Base-by-base conservation (phyloP, 495 filamentous ascomycete species). In the Amphirosellinia nigrospora region DNA sequence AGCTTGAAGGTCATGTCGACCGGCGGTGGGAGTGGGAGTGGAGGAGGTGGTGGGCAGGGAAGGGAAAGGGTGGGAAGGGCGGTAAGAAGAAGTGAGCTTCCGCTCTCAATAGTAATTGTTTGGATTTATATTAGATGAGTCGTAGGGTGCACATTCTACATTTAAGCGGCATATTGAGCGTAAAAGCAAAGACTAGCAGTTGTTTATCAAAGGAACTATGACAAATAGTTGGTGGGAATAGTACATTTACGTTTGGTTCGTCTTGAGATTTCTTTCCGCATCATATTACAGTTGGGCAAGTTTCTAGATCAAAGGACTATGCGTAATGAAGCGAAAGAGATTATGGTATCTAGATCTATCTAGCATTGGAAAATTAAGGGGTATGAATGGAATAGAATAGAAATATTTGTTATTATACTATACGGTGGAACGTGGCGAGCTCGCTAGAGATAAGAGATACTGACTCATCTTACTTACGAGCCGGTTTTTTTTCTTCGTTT, bases 1-100 rank as follows among this genome's bases (percentile, higher is more conserved):
- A 96, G 93, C 79, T 86, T 97, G 53, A 89, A 92, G 75, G 89
- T 98, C 30, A 91, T 97, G 87, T 85, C 89, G 79, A 79, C 79
- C 28, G 86, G 85, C 36, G 82, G 82, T 19, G 83, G 84, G 75
- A 84, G 61, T 64, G 79, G 36, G 80, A 79, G 77, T 26, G 87
- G 87, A 9, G 83, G 82, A 3, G 84, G 81, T 48, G 83, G 82
- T 15, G 66, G 73, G 32, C 28, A 58, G 32, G 55, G 55, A 8
- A 36, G 13, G 55, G 30, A n/a, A 19, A 58, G 38, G 30, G 74
- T 19, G 68, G 43, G 36, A 74, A 70, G 43, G 73, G 74, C 11
- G 74, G 76, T 0, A 78, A 74, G 64, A 76, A 74, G 72, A 75
- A 68, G 30, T 78, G 36, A 69, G 11, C 2, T 53, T 53, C 23